These are phyloP conservation scores for Malus sylvestris DNA, from an alignment of 306 rosid species.

Conservation along the genomic window DNA sequence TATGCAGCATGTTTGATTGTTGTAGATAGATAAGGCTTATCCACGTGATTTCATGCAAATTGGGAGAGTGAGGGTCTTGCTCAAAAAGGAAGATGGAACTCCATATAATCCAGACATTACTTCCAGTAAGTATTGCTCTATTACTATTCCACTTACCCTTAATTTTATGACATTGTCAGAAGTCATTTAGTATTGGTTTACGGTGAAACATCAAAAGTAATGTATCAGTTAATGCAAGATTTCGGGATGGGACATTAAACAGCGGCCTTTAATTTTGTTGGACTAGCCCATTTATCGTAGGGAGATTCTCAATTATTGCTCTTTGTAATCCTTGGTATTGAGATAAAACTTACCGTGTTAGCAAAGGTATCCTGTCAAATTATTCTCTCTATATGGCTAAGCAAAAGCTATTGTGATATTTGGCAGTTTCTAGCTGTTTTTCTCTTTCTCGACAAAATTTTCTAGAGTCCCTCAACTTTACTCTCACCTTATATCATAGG, in stretches of 20 bases:
- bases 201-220: not conserved
- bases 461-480: not conserved
- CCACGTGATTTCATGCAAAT: conserved; percentile 90
- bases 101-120: conserved; percentile 52
- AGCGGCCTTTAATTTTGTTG: not conserved
- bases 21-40: conserved; percentile 74
- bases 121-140: conserved; percentile 43
- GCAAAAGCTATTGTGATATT: not conserved
- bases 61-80: conserved; percentile 77
- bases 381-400: not conserved
- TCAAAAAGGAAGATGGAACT: conserved; percentile 76
- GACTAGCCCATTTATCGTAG: not conserved
- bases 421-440: not conserved
- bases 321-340: not conserved
- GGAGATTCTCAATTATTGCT: not conserved
- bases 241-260: not conserved
- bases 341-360: not conserved
- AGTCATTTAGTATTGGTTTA: not conserved
- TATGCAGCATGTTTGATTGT: not conserved
- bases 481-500: not conserved
- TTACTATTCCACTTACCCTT: not conserved
- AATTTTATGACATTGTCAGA: no score
- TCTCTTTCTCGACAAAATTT: not conserved
- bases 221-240: not conserved
- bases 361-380: not conserved